Evolutionary conservation across 2,329 filamentous ascomycete species (phyloP), one percentile per base, ranked within the genome.

Genomic region (Sporothrix dimorphospora): DNA sequence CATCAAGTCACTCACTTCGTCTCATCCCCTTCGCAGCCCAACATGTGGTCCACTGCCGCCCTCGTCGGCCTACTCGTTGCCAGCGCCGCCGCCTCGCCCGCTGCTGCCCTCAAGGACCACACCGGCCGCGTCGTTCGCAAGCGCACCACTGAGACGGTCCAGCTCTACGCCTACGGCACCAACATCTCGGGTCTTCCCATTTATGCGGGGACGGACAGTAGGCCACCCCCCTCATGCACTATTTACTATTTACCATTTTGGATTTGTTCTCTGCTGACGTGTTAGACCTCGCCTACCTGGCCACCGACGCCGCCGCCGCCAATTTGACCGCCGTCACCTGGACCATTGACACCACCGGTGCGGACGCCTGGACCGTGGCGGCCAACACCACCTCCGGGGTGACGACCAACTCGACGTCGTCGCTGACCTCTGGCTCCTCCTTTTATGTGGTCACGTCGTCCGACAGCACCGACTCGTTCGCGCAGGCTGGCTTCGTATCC

Each of bases 291-390:
- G 70, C 70, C 9, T 72, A 72, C 49, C 11, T 72, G n/a, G 70
- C 47, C 4, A 30, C 70, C 19, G 49, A 57, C 21, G 21, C 24
- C 1, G 53, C 53, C 21, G 27, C 55, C 27, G 40, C 40, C 51
- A 61, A 72, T 65, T 21, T 69, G 51, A 72, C 70, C 51, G 53
- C 63, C 42, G 19, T 72, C 40, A 72, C 65, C 45, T 72, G 72
- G 69, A 71, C 61, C 14, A 71, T 73, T 30, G 72, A 73, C 69
- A 55, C 69, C 24, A 45, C 61, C 14, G 72, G 72, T 8, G 21
- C 21, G 5, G 27, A 24, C 1, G 34, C 72, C 16, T 73, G 72
- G 72, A 73, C 65, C 12, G 72, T 71, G 7, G n/a, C 49, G 4
- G 34, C 59, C 47, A 72, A 55, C 51, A 49, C 19, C 40, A 61